Evolutionary conservation across 140 eudicot genomes (phyloP).

Genomic region (Erigeron philadelphicus): DNA sequence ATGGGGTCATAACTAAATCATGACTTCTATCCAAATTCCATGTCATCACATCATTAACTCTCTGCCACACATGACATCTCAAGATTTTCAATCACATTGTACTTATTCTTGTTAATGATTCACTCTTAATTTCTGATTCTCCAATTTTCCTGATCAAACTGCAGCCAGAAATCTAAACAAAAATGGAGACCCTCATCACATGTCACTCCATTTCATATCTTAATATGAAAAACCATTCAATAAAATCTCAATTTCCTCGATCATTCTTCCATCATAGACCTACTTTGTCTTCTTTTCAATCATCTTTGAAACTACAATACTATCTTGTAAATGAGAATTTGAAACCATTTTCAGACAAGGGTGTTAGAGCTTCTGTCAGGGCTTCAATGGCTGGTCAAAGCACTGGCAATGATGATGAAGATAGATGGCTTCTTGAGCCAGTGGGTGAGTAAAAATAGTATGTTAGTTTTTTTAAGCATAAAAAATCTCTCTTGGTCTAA

Average conservation of each 20-base stretch:
- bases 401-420: conserved; percentile 31
- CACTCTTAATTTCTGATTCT: neutral
- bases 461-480: neutral
- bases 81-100: conserved; percentile 19
- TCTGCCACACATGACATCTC: conserved; percentile 34
- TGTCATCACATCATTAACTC: conserved; percentile 30
- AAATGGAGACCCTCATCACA: conserved; percentile 35
- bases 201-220: conserved; percentile 33
- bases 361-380: conserved; percentile 22
- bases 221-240: conserved; percentile 22
- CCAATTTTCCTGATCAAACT: conserved; percentile 11
- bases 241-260: conserved; percentile 18
- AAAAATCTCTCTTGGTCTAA: neutral
- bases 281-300: neutral
- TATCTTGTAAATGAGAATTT: neutral
- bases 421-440: conserved; percentile 80
- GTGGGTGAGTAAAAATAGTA: conserved; percentile 44
- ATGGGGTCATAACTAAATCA: neutral
- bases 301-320: neutral
- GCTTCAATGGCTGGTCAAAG: conserved; percentile 50
- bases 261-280: conserved; percentile 15
- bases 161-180: neutral
- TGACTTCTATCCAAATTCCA: conserved; percentile 26
- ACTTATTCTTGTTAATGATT: conserved; percentile 1
- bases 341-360: conserved; percentile 10